Evolutionary conservation across 768 basidiomycete species (phyloP), one percentile per base, ranked within the genome.

Genomic region (Trametes punicea): DNA sequence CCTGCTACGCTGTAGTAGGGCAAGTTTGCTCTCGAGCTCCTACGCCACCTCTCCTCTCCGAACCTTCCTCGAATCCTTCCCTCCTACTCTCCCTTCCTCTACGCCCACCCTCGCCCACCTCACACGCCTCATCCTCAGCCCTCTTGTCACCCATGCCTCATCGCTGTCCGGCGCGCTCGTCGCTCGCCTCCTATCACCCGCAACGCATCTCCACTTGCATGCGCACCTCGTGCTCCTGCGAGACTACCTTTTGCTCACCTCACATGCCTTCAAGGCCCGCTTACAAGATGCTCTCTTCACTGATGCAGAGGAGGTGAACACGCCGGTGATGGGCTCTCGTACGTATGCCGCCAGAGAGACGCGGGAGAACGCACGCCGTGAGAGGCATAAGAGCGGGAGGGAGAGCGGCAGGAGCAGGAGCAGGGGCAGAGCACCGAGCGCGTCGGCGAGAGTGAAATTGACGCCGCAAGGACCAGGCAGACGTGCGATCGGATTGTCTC

Each of bases 211-310:
- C 47, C 83, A 85, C 61, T 74, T 93, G 33, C 81, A 77, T 44
- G 73, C 81, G 0, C 90, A 92, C 61, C 78, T 91, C 26, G 63
- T 73, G 23, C 75, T 93, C 41, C 74, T 93, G 36, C 82, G 87
- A 18, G 87, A 87, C 3, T 92, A 90, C 63, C 77, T 93, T 47
- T 75, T 92, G 15, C 73, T 93, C 42, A 82, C 87, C 1, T 81
- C 84, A 0, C 82, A 86, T 27, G 71, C 85, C 1, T 96, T 95
- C 74, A 86, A 84, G 63, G 75, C 77, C 6, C 81, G 87, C 4
- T 78, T 96, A 11, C 74, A 80, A 15, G 71, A 72, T 2, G 90
- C 93, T 0, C 73, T 96, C 13, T 94, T 95, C 70, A 87, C 87
- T 0, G 90, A 93, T 60, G 75, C 79, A 0, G 82, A 82, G 29